These are phyloP conservation scores for Cryphonectria japonica DNA, from an alignment of 2,329 filamentous ascomycete species.

Conservation along the genomic window DNA sequence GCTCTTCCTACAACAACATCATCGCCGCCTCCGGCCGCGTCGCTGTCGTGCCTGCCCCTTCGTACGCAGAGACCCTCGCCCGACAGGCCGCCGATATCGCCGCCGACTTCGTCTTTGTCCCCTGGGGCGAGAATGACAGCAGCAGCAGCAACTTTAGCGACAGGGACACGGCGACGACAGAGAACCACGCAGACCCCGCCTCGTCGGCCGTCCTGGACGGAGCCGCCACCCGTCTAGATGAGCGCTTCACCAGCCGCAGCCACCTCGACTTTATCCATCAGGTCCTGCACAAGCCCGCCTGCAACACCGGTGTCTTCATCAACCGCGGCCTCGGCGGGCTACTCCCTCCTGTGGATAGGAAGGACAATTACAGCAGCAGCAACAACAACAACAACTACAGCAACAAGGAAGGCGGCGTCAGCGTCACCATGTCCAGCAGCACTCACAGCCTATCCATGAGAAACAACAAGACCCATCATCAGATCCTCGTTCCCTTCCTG, in stretches of 20 bases:
- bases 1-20: conserved; percentile 56
- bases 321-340: conserved; percentile 61
- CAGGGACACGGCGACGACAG: background rate
- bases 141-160: conserved; percentile 74
- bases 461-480: conserved; percentile 68
- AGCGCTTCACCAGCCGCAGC: conserved; percentile 62
- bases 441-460: conserved; percentile 60
- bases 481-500: conserved; percentile 86
- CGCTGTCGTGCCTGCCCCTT: conserved; percentile 75
- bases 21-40: conserved; percentile 82
- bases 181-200: conserved; percentile 42
- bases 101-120: conserved; percentile 78
- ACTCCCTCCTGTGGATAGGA: conserved; percentile 8
- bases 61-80: conserved; percentile 78
- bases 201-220: conserved; percentile 38
- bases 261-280: conserved; percentile 77
- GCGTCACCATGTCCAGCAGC: conserved; percentile 57
- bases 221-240: conserved; percentile 47
- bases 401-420: conserved; percentile 47
- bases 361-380: conserved; percentile 43
- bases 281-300: conserved; percentile 65
- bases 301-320: conserved; percentile 78
- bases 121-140: conserved; percentile 85
- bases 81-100: conserved; percentile 70
- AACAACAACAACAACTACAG: too few relatives aligned